Base-by-base conservation (phyloP, 345 rosid species). In the Clausena lansium region DNA sequence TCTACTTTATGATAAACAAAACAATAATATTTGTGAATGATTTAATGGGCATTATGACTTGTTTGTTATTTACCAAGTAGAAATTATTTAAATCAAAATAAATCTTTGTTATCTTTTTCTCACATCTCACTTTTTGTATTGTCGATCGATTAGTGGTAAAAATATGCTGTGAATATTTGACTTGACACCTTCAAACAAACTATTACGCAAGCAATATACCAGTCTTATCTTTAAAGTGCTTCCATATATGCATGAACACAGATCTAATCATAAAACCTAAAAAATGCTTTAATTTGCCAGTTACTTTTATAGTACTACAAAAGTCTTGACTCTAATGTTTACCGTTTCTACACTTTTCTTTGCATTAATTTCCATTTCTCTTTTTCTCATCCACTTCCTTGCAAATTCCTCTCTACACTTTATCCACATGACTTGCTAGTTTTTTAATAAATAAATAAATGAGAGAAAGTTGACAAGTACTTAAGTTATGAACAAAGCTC, bases 381-480 rank as follows among this genome's bases (percentile, higher is more conserved):
- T 10, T 54, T 55, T 55, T 20, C 33, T 36, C 2, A 17, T 33
- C 47, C 2, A 57, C 32, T 55, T 71, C 20, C 50, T 71, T 57
- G 75, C 57, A 70, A 28, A 28, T 70, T 50, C 73, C 25, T 33
- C 22, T 57, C 22, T 5, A 36, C 54, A 7, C 55, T 38, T 73
- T 20, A 28, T 39, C 77, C 68, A 39, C 50, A 27, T n/a, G n/a
- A n/a, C 15, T 39, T 74, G 58, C 50, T 19, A 6, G 66, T 36
- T 38, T 35, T 14, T 61, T 20, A 35, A 7, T 58, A 72, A 73
- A 36, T 54, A 58, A 73, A 73, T 54, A 58, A 73, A 73, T 58
- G 65, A 59, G 50, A 57, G 35, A 22, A 32, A 9, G 35, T 33
- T 33, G 33, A 72, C 35, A 72, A 22, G 3, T 38, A 58, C 47